Conservation (phyloP, 352 stramenopile species). For the Pseudoperonospora humuli region DNA sequence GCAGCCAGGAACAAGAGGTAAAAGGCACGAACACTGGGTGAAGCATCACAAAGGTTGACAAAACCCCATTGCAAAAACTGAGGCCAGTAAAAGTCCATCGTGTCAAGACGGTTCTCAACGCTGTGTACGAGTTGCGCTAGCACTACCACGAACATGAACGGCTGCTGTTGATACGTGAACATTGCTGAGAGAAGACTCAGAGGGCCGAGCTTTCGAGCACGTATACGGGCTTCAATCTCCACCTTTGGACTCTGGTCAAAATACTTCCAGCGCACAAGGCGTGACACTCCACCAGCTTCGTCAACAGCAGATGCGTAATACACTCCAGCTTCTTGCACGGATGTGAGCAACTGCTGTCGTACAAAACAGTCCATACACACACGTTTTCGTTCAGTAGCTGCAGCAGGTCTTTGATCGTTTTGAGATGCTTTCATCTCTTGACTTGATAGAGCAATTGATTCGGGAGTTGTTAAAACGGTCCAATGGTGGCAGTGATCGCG, state of each 20-base stretch:
- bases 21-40: conserved; percentile 48
- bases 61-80: conserved; percentile 66
- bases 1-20: conserved; percentile 57
- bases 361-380: conserved; percentile 51
- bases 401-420: conserved; percentile 1
- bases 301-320: conserved; percentile 34
- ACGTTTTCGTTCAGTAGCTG: conserved; percentile 7
- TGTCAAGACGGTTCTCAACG: conserved; percentile 43
- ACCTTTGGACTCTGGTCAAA: conserved; percentile 43
- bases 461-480: conserved; percentile 13
- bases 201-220: conserved; percentile 32
- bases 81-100: conserved; percentile 65
- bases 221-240: conserved; percentile 34
- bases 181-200: conserved; percentile 50
- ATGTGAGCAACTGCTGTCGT: conserved; percentile 41
- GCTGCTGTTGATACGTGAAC: conserved; percentile 59
- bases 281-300: conserved; percentile 40
- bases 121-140: conserved; percentile 52
- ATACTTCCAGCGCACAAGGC: conserved; percentile 45
- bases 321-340: conserved; percentile 25
- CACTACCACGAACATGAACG: conserved; percentile 64
- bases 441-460: conserved; percentile 7
- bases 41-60: conserved; percentile 31
- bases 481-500: conserved; percentile 34
- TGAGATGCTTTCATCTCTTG: conserved; percentile 2